Evolutionary conservation across 202 grass and related monocot species (phyloP), one percentile per base, ranked within the genome.

Genomic region (Schoenoplectus triqueter): DNA sequence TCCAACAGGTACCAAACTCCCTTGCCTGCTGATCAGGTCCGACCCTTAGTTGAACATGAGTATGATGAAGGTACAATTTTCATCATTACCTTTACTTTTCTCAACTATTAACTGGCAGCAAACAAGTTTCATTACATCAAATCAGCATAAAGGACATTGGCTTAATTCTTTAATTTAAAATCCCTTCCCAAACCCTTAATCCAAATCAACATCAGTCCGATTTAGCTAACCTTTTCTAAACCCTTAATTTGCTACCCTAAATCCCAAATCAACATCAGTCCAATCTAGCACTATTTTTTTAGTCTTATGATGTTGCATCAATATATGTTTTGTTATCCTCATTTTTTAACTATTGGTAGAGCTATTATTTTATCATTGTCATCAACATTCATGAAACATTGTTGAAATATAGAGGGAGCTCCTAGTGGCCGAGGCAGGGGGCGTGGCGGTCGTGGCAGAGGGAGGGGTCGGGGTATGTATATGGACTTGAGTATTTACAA

Each of bases 1-100:
- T 86, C 87, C 7, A 8, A 56, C 88, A 98, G 95, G 69, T 99
- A 99, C 84, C 96, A 99, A 91, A 80, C 90, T 87, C 96, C 96
- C 80, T 92, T 98, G 86, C 93, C 93, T 3, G 87, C 75, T 60
- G 90, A 95, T 47, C 86, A 88, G 82, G 91, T 98, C 78, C 93
- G 95, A 64, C 96, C 93, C 15, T 87, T 98, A 79, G 84, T 89
- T 47, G 91, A 95, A 85, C 95, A 88, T 48, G 90, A 95, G n/a
- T 92, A 91, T 7, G 91, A 94, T 86, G 87, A 92, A 92, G 93
- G 96, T 98, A 90, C 22, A 19, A 44, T 10, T 7, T 60, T 81
- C 10, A 39, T 82, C 21, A 68, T 6, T 5, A 50, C 50, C 0
- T 6, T 49, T 14, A 2, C 31, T 14, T 45, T 82, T 81, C 45